phyloP scores from a whole-genome alignment of 371 early-diverging fungal species.

The Rhizomucor miehei region DNA sequence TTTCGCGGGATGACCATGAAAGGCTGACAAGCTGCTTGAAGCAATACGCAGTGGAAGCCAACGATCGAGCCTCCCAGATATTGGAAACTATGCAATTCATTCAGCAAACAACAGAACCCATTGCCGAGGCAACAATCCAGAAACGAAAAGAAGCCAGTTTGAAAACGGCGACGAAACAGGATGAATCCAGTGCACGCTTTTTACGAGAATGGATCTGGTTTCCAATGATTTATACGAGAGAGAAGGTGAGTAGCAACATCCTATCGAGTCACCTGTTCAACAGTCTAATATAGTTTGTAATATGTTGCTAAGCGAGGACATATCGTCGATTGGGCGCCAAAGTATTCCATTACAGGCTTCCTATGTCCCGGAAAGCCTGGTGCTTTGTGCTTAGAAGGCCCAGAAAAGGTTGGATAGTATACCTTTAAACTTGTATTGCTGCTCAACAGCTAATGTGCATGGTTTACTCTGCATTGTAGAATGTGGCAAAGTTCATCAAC shows the following conservation, averaged over 20 bases:
- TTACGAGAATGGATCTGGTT: slow-evolving; percentile 48
- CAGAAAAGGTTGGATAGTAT: slow-evolving; percentile 26
- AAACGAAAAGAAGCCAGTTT: slow-evolving; percentile 1
- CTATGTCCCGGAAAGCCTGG: slow-evolving; percentile 46
- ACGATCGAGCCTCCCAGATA: slow-evolving; percentile 24
- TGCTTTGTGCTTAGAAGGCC: slow-evolving; percentile 35
- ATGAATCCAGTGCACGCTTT: slow-evolving; percentile 15
- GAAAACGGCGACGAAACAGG: slow-evolving; percentile 1
- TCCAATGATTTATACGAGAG: slow-evolving; percentile 46
- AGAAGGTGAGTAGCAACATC: too few relatives aligned
- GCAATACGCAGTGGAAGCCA: slow-evolving; percentile 3
- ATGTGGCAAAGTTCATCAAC: slow-evolving; percentile 33
- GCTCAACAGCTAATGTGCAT: too few relatives aligned
- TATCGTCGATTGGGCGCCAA: slow-evolving; percentile 43
- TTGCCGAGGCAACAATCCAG: slow-evolving; percentile 3
- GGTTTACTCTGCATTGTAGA: slow-evolving; percentile 9
- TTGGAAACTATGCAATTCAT: slow-evolving; percentile 29
- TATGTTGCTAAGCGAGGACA: slow-evolving; percentile 31
- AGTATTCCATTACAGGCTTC: slow-evolving; percentile 38
- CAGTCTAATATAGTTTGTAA: too few relatives aligned
- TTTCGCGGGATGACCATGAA: slow-evolving; percentile 29
- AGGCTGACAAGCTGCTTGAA: slow-evolving; percentile 10
- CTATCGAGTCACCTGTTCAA: too few relatives aligned
- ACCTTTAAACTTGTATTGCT: neutral
- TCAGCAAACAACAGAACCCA: slow-evolving; percentile 15